Base-by-base conservation (phyloP, 345 rosid genomes). In the Salix caprea region DNA sequence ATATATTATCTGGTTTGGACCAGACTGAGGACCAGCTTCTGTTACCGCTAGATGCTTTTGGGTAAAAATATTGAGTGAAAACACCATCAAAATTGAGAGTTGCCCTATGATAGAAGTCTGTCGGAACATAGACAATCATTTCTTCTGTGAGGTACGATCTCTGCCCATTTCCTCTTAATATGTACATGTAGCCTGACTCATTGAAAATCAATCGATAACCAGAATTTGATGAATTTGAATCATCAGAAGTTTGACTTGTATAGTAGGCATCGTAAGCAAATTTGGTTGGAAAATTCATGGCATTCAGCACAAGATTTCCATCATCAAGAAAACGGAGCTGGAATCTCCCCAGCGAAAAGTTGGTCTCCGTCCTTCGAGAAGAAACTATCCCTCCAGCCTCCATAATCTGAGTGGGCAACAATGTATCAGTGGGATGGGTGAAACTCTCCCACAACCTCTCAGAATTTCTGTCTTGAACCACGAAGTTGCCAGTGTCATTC, bases 1-100 rank as follows among this genome's bases (percentile, higher is more conserved):
- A 84, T 11, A 84, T 82, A 18, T 82, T 72, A 48, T 44, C 19
- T 1, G 87, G 87, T 15, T 23, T 44, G 21, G 62, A 21, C 26
- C 62, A 10, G 23, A n/a, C 62, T 7, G 11, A 23, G 26, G 62
- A 56, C 62, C 62, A 56, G 13, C 62, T 56, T 56, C 23, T 23
- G 11, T n/a, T 56, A 56, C 62, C 26, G 10, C 13, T 0, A 56
- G 62, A n/a, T 7, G 23, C 23, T n/a, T 56, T 56, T 23, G 62
- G 28, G 62, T n/a, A 10, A 56, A 1, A 56, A 23, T 56, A 56
- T 23, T 21, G 62, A 23, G 23, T 23, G 62, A 56, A 56, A 56
- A 56, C 62, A 8, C 62, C 62, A 56, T 56, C 62, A n/a, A 56
- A 56, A 56, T 56, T 1, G 23, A 66, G 23, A 34, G 69, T 66